These are phyloP conservation scores for Scheffersomyces lignicola DNA, from an alignment of 1,139 yeast genomes.

Conservation along the genomic window DNA sequence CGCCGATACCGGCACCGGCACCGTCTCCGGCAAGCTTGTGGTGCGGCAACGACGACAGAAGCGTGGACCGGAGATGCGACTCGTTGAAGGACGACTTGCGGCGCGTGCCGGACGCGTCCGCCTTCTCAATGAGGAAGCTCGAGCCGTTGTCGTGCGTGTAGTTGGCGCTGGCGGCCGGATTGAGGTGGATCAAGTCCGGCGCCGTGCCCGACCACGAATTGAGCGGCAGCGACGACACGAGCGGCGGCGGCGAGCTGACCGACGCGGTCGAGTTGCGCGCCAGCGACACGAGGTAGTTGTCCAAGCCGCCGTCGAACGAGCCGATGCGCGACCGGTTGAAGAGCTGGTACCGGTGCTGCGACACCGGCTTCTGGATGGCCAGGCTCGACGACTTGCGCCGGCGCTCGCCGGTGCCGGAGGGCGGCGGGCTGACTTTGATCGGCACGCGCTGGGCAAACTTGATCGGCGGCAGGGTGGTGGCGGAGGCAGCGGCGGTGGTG, in stretches of 20 bases:
- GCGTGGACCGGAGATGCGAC: constrained; percentile 42
- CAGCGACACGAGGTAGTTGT: constrained; percentile 42
- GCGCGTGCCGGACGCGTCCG: constrained; percentile 16
- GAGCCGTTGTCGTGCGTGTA: constrained; percentile 8
- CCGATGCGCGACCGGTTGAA: constrained; percentile 44
- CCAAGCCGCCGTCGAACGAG: constrained; percentile 41
- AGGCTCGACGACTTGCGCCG: constrained; percentile 34
- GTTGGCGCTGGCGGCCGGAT: constrained; percentile 18
- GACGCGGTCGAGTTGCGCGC: constrained; percentile 40
- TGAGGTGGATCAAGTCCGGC: constrained; percentile 15
- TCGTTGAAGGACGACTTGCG: constrained; percentile 49
- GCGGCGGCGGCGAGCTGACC: constrained; percentile 39
- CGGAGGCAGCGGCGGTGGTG: constrained; percentile 13
- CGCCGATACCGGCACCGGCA: constrained; percentile 31
- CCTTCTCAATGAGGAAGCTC: neutral
- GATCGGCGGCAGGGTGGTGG: constrained; percentile 35
- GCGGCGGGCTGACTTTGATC: constrained; percentile 43
- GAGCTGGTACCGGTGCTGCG: constrained; percentile 27
- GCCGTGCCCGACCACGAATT: constrained; percentile 24
- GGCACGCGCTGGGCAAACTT: constrained; percentile 50
- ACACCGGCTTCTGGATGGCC: constrained; percentile 12
- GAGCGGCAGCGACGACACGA: constrained; percentile 26
- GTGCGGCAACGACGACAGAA: constrained; percentile 30
- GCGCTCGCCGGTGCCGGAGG: constrained; percentile 13
- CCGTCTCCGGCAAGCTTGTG: constrained; percentile 4